These are phyloP conservation scores for Fragaria iinumae DNA, from an alignment of 306 rosid genomes.

Conservation along the genomic window DNA sequence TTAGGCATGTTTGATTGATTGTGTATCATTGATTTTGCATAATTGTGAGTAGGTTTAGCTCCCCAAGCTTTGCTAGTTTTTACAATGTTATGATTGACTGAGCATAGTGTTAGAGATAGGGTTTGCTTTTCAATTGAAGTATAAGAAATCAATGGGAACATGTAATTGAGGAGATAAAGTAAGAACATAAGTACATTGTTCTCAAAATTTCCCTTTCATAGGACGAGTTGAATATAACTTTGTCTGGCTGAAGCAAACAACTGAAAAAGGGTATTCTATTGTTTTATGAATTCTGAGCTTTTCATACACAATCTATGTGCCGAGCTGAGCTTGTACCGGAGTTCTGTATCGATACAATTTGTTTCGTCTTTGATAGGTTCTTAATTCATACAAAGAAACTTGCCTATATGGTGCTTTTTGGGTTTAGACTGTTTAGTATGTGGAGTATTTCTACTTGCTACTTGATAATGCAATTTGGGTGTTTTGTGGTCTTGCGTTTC, in stretches of 20 bases:
- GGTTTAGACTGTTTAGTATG: not conserved
- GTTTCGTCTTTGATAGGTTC: not conserved
- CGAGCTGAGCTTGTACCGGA: not conserved
- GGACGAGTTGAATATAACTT: not conserved
- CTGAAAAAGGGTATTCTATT: not conserved
- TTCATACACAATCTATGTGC: not conserved
- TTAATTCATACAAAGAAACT: not conserved
- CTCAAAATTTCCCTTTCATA: not conserved
- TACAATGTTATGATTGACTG: not conserved
- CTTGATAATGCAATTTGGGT: not conserved
- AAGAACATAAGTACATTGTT: not conserved
- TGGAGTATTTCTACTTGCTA: not conserved
- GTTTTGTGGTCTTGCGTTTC: not conserved
- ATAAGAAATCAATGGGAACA: not conserved
- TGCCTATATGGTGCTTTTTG: not conserved
- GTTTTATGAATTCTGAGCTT: not conserved
- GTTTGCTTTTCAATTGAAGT: not conserved
- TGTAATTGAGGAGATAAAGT: not conserved
- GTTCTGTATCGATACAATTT: not conserved
- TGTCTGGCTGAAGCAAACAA: not conserved
- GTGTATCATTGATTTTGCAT: not conserved
- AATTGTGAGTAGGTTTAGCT: conserved; percentile 2
- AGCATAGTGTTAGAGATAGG: not conserved
- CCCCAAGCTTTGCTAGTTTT: not conserved
- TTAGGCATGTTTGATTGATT: not conserved